Conservation (phyloP, 371 early-diverging fungal genomes). For the Rhizopus stolonifer region DNA sequence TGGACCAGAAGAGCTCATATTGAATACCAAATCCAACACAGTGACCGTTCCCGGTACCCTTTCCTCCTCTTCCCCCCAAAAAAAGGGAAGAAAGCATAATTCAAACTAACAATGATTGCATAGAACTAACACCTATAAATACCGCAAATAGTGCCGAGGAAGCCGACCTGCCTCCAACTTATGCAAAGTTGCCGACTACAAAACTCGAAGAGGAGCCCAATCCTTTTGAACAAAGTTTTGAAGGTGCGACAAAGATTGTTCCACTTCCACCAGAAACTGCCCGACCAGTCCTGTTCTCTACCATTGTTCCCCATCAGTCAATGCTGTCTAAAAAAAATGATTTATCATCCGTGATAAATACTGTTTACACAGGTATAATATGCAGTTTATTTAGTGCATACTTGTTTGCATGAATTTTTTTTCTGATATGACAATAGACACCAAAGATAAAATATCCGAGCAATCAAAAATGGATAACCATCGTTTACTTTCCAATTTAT, state of each 20-base stretch:
- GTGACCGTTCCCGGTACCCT: background rate
- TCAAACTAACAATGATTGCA: background rate
- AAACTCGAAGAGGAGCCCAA: constrained; percentile 30
- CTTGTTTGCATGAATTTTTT: background rate
- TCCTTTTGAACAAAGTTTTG: constrained; percentile 31
- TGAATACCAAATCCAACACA: background rate
- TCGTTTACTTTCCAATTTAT: background rate
- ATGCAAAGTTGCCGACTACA: constrained; percentile 18
- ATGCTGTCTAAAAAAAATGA: background rate
- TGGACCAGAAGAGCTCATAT: background rate
- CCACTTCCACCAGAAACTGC: background rate
- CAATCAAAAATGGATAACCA: background rate
- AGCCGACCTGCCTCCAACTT: constrained; percentile 17
- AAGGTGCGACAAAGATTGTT: background rate
- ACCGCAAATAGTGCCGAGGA: constrained; percentile 12
- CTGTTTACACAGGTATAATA: no score
- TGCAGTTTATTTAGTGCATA: no score
- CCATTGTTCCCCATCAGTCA: background rate
- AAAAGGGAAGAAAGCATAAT: background rate
- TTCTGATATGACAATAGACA: background rate
- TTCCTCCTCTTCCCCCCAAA: background rate
- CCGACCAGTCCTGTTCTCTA: no score
- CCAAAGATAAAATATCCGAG: background rate
- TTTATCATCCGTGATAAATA: constrained; percentile 1
- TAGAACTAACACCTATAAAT: background rate